Evolutionary conservation across 1,284 basidiomycete genomes (phyloP).

Genomic region (Austroboletus olivaceoglutinosus): DNA sequence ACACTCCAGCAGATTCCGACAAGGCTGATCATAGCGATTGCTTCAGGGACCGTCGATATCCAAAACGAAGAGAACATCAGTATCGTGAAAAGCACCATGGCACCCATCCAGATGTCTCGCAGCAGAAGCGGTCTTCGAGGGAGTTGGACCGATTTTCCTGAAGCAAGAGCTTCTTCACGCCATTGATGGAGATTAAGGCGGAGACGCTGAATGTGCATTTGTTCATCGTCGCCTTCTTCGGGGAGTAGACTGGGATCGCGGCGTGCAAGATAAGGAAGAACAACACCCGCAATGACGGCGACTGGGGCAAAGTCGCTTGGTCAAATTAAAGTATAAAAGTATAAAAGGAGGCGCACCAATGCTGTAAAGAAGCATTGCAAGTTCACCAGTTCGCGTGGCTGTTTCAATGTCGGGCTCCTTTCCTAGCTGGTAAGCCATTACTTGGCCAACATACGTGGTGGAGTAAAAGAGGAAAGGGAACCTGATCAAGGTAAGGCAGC

Average conservation of each 20-base stretch:
- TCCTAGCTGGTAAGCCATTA: constrained; percentile 78
- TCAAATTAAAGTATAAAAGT: not conserved
- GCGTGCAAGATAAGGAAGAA: constrained; percentile 80
- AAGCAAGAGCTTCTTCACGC: constrained; percentile 75
- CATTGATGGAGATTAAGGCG: constrained; percentile 72
- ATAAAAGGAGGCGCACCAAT: constrained; percentile 53
- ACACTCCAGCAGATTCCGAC: constrained; percentile 95
- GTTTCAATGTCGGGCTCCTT: constrained; percentile 73
- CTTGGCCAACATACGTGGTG: constrained; percentile 88
- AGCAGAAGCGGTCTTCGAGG: constrained; percentile 87
- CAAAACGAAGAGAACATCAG: constrained; percentile 84
- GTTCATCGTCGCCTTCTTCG: constrained; percentile 68
- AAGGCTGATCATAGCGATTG: constrained; percentile 76
- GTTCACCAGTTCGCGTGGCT: constrained; percentile 84
- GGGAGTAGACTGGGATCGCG: constrained; percentile 76
- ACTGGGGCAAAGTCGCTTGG: constrained; percentile 46
- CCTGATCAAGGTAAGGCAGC: constrained; percentile 41
- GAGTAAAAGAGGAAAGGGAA: constrained; percentile 95
- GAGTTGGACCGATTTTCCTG: constrained; percentile 69
- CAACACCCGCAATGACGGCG: constrained; percentile 77
- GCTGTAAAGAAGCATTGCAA: constrained; percentile 89
- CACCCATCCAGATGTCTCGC: constrained; percentile 89
- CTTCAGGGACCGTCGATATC: constrained; percentile 69
- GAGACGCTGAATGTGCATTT: constrained; percentile 68
- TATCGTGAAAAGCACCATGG: constrained; percentile 73